Evolutionary conservation across 495 filamentous ascomycete genomes (phyloP), one percentile per base, ranked within the genome.

Genomic region (Neurospora sp.): DNA sequence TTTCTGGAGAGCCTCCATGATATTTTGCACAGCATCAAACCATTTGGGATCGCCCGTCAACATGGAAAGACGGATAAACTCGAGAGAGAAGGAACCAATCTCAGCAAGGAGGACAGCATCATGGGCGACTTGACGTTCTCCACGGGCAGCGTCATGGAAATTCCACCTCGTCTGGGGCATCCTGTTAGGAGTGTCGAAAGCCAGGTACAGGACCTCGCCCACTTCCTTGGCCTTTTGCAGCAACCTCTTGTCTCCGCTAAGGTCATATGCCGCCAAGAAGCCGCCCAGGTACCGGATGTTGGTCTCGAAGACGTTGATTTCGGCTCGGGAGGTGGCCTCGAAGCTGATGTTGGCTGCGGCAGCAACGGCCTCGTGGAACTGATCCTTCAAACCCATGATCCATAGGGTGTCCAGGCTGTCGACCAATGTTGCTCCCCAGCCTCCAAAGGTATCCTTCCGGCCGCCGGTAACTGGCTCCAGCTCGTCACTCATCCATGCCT

Each of bases 401-500:
- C 94, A 99, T 12, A 99, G 83, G 0, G 94, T 95, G 80, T 98
- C 94, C 70, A 99, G 83, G 17, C 91, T 84, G 84, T 99, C 96
- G 4, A 99, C 93, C 69, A 99, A 80, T 0, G 95, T 97, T 8
- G 94, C 96, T 17, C 90, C 94, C 96, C 96, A 99, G 20, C 92
- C 93, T 73, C 91, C 93, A 81, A 98, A 98, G 89, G 94, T 12
- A 86, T 89, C 79, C 88, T 83, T n/a, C 75, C 78, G 44, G 73
- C 85, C 70, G 79, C 89, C 74, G 78, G 86, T 22, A 4, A 92
- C 77, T 2, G 94, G 94, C 27, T 82, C 83, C 14, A 96, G 80
- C 78, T 97, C 94, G 77, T 97, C 94, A 72, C 88, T 85, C 72
- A 89, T 81, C 90, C 93, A 96, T 4, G 94, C 94, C 78, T 89